Base-by-base conservation (phyloP, 2,329 filamentous ascomycete genomes). In the Xylariomycetidae sp. region DNA sequence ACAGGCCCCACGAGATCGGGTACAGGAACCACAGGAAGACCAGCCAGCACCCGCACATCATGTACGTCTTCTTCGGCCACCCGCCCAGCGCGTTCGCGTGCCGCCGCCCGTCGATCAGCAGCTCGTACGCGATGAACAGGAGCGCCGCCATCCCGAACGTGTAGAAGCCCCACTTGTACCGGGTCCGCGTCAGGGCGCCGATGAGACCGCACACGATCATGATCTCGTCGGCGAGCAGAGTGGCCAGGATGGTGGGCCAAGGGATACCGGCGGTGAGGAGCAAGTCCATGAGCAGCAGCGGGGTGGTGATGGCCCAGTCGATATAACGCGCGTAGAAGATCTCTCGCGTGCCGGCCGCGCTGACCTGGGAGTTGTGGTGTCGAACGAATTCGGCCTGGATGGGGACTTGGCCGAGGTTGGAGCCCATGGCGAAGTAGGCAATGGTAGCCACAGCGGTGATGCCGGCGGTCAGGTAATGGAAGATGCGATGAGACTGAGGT, bases 91-190 rank as follows among this genome's bases (percentile, higher is more conserved):
- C 58, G 16, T 58, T 63, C 12, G 80, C 74, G 44, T 82, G 70
- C 3, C 63, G 59, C 30, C 72, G 71, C 0, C 68, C 74, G 30
- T 77, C 70, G 56, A 46, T 35, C n/a, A 55, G n/a, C 6, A 85
- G 67, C 37, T 76, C 58, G 52, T 74, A 85, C 24, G 70, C 54
- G 31, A 85, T 70, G 53, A 75, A 78, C 42, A 75, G 59, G 37
- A 82, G 70, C 18, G 70, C 64, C 3, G 62, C 53, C 47, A 57
- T 64, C 35, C 70, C 72, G 35, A 82, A 79, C 8, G 61, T 58
- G 53, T 70, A 82, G 58, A 79, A 85, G 2, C 76, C 77, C 76
- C 75, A 84, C 51, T 83, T 85, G 63, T 83, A 85, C 3, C 59
- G 61, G 7, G 70, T 74, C 12, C 57, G 53, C 4, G 81, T 75